phyloP scores from a whole-genome alignment of 495 filamentous ascomycete species.

The Aspergillus campestris region DNA sequence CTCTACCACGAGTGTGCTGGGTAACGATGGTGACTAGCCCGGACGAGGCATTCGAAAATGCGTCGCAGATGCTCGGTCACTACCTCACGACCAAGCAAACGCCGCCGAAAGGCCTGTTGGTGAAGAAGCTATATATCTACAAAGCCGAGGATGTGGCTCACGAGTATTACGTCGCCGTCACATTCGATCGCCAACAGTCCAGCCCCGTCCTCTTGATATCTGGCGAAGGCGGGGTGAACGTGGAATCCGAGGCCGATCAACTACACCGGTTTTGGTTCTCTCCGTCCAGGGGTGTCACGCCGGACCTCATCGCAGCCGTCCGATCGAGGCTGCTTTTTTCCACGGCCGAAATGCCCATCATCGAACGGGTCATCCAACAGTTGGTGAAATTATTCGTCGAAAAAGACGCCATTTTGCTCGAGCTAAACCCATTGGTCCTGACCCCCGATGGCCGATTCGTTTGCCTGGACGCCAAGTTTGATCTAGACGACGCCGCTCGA shows the following conservation, averaged over 20 bases:
- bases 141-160: slow-evolving; percentile 18
- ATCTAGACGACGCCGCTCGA: slow-evolving; percentile 20
- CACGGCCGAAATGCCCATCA: slow-evolving; percentile 11
- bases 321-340: slow-evolving; percentile 19
- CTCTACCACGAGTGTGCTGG: background rate
- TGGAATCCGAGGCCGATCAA: slow-evolving; percentile 22
- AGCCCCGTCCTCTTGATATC: slow-evolving; percentile 24
- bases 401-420: slow-evolving; percentile 27
- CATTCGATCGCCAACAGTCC: slow-evolving; percentile 22
- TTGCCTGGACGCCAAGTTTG: slow-evolving; percentile 24
- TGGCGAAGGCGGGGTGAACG: slow-evolving; percentile 19
- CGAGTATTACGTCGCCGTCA: slow-evolving; percentile 27
- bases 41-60: slow-evolving; percentile 20
- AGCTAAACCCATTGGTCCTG: slow-evolving; percentile 26
- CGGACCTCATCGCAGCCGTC: slow-evolving; percentile 15
- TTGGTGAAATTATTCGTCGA: slow-evolving; percentile 21
- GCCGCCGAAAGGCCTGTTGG: slow-evolving; percentile 17
- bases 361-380: slow-evolving; percentile 16
- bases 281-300: slow-evolving; percentile 15
- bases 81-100: slow-evolving; percentile 27
- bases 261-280: slow-evolving; percentile 20
- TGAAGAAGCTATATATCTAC: slow-evolving; percentile 28
- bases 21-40: slow-evolving; percentile 6
- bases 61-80: slow-evolving; percentile 26
- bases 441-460: slow-evolving; percentile 18